Evolutionary conservation across 768 basidiomycete species (phyloP), one percentile per base, ranked within the genome.

Genomic region (Leccinum arenicola): DNA sequence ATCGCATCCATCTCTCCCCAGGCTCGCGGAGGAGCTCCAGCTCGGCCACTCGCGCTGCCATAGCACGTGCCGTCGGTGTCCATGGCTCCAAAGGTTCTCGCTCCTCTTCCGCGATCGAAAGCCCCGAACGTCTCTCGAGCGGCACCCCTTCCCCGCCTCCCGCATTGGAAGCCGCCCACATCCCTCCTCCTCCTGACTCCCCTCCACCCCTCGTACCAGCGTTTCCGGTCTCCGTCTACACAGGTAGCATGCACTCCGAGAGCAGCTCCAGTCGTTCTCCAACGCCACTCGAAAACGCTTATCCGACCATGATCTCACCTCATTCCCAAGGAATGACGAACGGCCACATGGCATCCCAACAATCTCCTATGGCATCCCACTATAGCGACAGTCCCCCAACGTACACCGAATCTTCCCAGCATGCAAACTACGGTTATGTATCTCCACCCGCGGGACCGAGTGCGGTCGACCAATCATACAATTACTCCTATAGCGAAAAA

Each of bases 1-100:
- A 91, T 67, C 86, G 89, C 19, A 91, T 91, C 62, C 89, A 91
- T 68, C 78, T 91, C 21, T 90, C 89, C 1, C 90, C 90, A 0
- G 88, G 90, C 52, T 91, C 89, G 0, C 82, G 89, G 31, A 76
- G 89, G 51, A 84, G 79, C 67, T 85, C 88, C 0, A 75, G 73
- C 66, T 73, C 78, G 11, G 76, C 78, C 25, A 82, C 84, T 2
- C 80, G 87, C 43, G 81, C 83, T n/a, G 81, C 83, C 11, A 80
- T 82, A 53, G 77, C 79, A 35, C 80, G 82, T 54, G 75, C 76
- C 31, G 70, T 74, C 56, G 72, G 69, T 29, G 68, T 60, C 7
- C 57, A 54, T 36, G 65, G 68, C 8, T 23, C 64, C 57, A 72
- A 68, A 66, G 57, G 50, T 14, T 55, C 59, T 62, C 73, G 73